Evolutionary conservation across 495 filamentous ascomycete species (phyloP), one percentile per base, ranked within the genome.

Genomic region (Aspergillus coremiiformis): DNA sequence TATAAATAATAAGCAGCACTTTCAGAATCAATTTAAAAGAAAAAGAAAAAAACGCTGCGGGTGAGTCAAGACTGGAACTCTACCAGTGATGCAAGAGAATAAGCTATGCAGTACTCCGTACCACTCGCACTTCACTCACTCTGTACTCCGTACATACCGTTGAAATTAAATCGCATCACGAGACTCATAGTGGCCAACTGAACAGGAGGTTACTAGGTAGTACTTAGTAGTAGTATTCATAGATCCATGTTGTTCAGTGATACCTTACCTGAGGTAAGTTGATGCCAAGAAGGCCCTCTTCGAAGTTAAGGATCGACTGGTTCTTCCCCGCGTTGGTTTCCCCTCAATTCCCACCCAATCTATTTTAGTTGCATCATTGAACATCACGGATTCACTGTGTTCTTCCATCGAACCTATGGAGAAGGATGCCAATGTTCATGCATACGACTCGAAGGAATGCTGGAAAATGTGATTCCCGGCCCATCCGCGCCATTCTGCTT

Each of bases 261-360:
- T n/a, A n/a, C n/a, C n/a, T n/a, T n/a, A n/a, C n/a, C n/a, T n/a
- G n/a, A n/a, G n/a, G n/a, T n/a, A n/a, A n/a, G n/a, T n/a, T n/a
- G n/a, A n/a, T 43, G 48, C 39, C 37, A 41, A 41, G 37, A 41
- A 20, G n/a, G n/a, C n/a, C n/a, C n/a, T n/a, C n/a, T n/a, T n/a
- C n/a, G n/a, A n/a, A n/a, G n/a, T n/a, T n/a, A n/a, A n/a, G 37
- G 37, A 41, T 41, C 17, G 37, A 41, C 17, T 17, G 20, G 11
- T 6, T 27, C 39, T 44, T 53, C 47, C 53, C 42, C 53, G 43
- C 54, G 42, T 43, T 22, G 22, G 23, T 10, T 52, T 49, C 54
- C 54, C 54, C 54, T 56, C 54, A 51, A 47, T 56, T 52, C 37
- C 41, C 42, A 21, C 23, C 53, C 42, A 11, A 32, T 11, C 45